These are phyloP conservation scores for Coix lacrymajobi DNA, from an alignment of 176 grass and related monocot species.

Conservation along the genomic window DNA sequence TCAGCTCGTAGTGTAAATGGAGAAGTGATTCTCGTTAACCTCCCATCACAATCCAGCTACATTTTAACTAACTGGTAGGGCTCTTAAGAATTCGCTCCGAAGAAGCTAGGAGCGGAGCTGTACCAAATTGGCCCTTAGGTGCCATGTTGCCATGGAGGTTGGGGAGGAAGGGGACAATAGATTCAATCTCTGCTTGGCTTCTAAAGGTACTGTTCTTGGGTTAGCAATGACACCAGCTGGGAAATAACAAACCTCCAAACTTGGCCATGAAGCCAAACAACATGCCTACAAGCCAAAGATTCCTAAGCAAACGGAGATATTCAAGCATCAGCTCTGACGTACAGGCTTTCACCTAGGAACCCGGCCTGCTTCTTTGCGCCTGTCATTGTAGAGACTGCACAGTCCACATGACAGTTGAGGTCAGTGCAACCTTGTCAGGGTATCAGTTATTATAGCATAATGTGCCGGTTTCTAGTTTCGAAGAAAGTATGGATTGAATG, in stretches of 20 bases:
- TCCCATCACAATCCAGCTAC: too few relatives aligned
- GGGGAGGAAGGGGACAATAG: neutral
- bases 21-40: too few relatives aligned
- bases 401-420: neutral
- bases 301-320: neutral
- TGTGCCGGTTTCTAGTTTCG: constrained; percentile 8
- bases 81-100: too few relatives aligned
- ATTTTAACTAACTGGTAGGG: too few relatives aligned
- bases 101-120: too few relatives aligned
- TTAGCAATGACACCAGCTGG: neutral
- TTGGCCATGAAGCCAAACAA: neutral
- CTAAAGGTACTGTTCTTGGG: neutral
- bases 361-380: neutral
- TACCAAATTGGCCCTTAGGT: too few relatives aligned
- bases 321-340: neutral
- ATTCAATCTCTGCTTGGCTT: neutral
- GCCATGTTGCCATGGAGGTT: too few relatives aligned
- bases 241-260: neutral
- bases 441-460: neutral
- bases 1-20: too few relatives aligned
- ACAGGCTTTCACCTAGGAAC: neutral
- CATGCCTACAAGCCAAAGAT: neutral
- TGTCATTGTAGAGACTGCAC: neutral
- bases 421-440: neutral
- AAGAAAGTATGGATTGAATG: constrained; percentile 11